Conservation (phyloP, 1,284 basidiomycete species). For the Farysia itapuensis region DNA sequence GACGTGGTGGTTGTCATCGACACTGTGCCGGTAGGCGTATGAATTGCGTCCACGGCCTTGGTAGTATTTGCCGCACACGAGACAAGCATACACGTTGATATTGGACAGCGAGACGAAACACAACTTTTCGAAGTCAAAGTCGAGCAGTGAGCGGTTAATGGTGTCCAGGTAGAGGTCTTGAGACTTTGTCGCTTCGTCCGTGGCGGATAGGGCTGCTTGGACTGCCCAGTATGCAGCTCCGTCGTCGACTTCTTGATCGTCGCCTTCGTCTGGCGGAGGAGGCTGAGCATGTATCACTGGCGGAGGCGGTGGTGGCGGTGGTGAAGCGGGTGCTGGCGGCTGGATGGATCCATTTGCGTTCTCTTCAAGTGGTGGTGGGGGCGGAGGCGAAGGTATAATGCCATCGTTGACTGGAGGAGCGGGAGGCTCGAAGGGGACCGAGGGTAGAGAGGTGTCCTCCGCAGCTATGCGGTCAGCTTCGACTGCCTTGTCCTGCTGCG, state of each 20-base stretch:
- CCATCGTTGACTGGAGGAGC: not conserved
- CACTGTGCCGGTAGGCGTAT: constrained; percentile 94
- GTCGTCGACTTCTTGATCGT: constrained; percentile 18
- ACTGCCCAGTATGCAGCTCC: constrained; percentile 42
- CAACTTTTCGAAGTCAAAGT: constrained; percentile 99
- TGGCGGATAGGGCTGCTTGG: constrained; percentile 7
- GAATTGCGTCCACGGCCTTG: constrained; percentile 91
- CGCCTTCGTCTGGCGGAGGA: constrained; percentile 3
- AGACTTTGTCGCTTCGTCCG: not conserved
- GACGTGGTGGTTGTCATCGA: constrained; percentile 96
- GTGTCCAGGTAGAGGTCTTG: constrained; percentile 92
- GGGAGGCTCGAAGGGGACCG: not conserved
- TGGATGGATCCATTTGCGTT: constrained; percentile 4
- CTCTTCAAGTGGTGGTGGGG: constrained; percentile 30
- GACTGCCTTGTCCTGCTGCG: not conserved
- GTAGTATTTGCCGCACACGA: constrained; percentile 98
- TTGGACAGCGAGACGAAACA: constrained; percentile 95
- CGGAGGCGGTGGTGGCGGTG: constrained; percentile 12
- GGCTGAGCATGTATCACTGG: constrained; percentile 17
- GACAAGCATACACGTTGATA: constrained; percentile 95
- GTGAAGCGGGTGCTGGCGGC: constrained; percentile 16
- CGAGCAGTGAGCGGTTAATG: constrained; percentile 66
- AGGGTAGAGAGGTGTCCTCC: not conserved
- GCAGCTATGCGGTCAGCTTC: not conserved
- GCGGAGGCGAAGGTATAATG: constrained; percentile 7